Conservation (phyloP, 345 rosid genomes). For the Bretschneidera sinensis region DNA sequence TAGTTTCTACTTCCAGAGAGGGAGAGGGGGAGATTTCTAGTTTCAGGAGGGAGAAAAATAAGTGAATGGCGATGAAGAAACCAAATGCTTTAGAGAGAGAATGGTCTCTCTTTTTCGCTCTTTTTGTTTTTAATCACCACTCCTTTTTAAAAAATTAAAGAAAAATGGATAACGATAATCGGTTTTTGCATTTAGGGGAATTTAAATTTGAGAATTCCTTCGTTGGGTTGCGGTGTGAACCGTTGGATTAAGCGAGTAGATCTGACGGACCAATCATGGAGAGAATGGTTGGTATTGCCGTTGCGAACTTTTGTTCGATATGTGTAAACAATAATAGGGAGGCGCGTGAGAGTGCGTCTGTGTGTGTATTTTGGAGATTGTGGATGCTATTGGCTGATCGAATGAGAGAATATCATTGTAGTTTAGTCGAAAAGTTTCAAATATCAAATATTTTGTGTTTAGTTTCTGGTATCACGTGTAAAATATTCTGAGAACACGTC, state of each 20-base stretch:
- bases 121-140: slow-evolving; percentile 6
- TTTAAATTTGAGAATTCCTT: not conserved
- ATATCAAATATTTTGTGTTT: too few relatives aligned
- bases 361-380: not conserved
- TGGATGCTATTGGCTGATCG: not conserved
- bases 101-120: too few relatives aligned
- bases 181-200: too few relatives aligned
- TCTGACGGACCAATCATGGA: not conserved
- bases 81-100: slow-evolving; percentile 14
- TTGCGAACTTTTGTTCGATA: too few relatives aligned
- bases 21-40: not conserved
- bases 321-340: too few relatives aligned
- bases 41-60: not conserved
- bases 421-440: too few relatives aligned
- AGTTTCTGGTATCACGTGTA: too few relatives aligned
- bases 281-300: not conserved
- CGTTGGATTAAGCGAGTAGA: not conserved
- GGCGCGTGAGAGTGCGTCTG: not conserved
- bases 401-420: too few relatives aligned
- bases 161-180: not conserved
- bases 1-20: not conserved
- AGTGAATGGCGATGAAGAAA: slow-evolving; percentile 20
- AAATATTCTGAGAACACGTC: too few relatives aligned
- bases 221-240: not conserved
- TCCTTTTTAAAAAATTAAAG: slow-evolving; percentile 5